A percentile compares a stretch with the other conserved stretches of the same genome.
Evolutionary conservation across 1,284 basidiomycete genomes (phyloP).

Genomic region (Tilletia caries): DNA sequence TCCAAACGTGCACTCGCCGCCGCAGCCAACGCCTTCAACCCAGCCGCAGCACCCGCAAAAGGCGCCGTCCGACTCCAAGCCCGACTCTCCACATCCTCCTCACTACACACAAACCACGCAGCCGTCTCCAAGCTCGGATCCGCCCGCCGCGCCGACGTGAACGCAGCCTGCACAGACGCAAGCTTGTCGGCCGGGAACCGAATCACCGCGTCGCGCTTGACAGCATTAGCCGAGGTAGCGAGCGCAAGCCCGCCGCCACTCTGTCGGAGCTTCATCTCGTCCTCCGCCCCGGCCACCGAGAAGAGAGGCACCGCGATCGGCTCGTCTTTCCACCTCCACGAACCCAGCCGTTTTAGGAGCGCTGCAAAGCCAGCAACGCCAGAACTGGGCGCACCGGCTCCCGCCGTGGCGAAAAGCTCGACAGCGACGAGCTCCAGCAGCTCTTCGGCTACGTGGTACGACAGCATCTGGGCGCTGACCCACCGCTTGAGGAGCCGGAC

Average conservation of each 20-base stretch:
- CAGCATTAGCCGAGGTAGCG: slow-evolving; percentile 30
- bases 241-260: background rate
- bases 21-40: slow-evolving; percentile 2
- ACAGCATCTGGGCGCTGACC: slow-evolving; percentile 83
- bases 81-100: slow-evolving; percentile 69
- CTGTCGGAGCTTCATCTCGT: slow-evolving; percentile 9
- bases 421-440: slow-evolving; percentile 81
- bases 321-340: slow-evolving; percentile 70
- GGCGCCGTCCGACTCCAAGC: slow-evolving; percentile 63
- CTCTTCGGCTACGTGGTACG: slow-evolving; percentile 68
- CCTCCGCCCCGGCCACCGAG: slow-evolving; percentile 57
- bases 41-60: background rate
- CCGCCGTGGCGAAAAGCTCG: slow-evolving; percentile 57
- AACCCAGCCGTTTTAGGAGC: slow-evolving; percentile 69
- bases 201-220: slow-evolving; percentile 13
- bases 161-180: slow-evolving; percentile 63
- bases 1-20: background rate
- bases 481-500: slow-evolving; percentile 87
- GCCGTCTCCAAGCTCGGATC: slow-evolving; percentile 58
- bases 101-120: slow-evolving; percentile 79
- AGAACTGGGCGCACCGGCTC: slow-evolving; percentile 55
- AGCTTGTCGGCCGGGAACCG: slow-evolving; percentile 58
- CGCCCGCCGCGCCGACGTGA: slow-evolving; percentile 52
- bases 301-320: slow-evolving; percentile 59
- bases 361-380: slow-evolving; percentile 70